Base-by-base conservation (phyloP, 192 early-diverging fungal genomes). In the Oehlia diaphana region DNA sequence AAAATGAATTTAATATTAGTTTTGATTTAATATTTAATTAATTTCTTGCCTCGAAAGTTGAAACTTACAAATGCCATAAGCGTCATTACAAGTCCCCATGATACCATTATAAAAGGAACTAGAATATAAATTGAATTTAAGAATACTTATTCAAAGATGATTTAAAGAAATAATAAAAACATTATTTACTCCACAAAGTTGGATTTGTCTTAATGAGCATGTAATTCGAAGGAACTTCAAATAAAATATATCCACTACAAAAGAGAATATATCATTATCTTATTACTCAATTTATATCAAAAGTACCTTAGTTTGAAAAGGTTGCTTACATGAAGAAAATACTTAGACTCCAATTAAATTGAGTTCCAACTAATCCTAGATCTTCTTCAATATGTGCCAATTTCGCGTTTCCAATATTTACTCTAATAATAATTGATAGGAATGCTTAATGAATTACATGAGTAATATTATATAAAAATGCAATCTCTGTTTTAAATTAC, bases 191-290 rank as follows among this genome's bases (percentile, higher is more conserved):
- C 90, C 90, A 91, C 33, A 77, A 80, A 12, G 81, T 81, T 16
- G 90, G 90, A 31, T 88, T 86, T 70, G 89, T 82, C 23, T 65
- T 80, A 77, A 92, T 94, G 37, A 92, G 82, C 68, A 90, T 58
- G 61, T 91, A 79, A 80, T 93, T 94, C 47, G 91, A 91, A 7
- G 93, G 93, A 16, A 94, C 82, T 81, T 94, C 93, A 79, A 92
- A 93, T 16, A 93, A 26, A 26, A 94, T 84, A 85, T 93, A 88
- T 50, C 89, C 83, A 64, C 47, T 39, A 47, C n/a, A 53, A 35
- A 21, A 49, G 61, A 19, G 16, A 37, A 47, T 26, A 19, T 23
- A 67, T 23, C 28, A 14, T 63, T 58, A 1, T 58, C 4, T 19
- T 58, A 58, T 58, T 42, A 42, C 5, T 42, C 16, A 58, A 58